phyloP scores from a whole-genome alignment of 345 rosid genomes.

The Arabis hirsuta region DNA sequence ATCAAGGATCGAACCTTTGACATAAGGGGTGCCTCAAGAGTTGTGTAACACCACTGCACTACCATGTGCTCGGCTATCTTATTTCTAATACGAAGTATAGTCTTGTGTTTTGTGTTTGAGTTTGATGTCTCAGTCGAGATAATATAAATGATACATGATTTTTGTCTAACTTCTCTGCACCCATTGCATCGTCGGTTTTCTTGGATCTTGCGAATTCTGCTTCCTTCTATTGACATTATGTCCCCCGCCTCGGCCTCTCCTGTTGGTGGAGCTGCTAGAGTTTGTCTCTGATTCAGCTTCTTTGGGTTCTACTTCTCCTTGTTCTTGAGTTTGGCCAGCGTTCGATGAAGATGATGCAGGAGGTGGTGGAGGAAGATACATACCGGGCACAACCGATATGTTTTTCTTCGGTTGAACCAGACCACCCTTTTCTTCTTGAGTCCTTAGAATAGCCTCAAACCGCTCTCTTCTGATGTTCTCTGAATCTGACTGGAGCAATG shows the following conservation, averaged over 20 bases:
- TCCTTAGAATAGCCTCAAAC: slow-evolving; percentile 59
- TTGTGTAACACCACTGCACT: no score
- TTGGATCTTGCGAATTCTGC: slow-evolving; percentile 37
- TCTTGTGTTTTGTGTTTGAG: slow-evolving; percentile 11
- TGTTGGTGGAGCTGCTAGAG: slow-evolving; percentile 45
- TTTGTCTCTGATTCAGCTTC: slow-evolving; percentile 40
- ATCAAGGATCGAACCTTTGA: no score
- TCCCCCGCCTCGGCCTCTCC: slow-evolving; percentile 25
- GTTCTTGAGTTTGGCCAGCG: slow-evolving; percentile 37
- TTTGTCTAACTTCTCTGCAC: slow-evolving; percentile 39
- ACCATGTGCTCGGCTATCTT: no score
- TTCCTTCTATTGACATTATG: slow-evolving; percentile 30
- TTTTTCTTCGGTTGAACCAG: slow-evolving; percentile 66
- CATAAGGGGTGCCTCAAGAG: no score
- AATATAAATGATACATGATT: background rate
- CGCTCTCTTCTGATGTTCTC: slow-evolving; percentile 70
- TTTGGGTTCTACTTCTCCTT: slow-evolving; percentile 42
- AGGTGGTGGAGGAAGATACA: slow-evolving; percentile 65
- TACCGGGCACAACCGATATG: slow-evolving; percentile 66
- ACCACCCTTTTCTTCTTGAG: slow-evolving; percentile 70
- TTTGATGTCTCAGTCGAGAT: slow-evolving; percentile 7
- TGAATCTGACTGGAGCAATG: slow-evolving; percentile 55
- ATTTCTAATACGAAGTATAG: slow-evolving; percentile 3
- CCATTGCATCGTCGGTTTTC: slow-evolving; percentile 38
- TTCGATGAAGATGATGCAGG: slow-evolving; percentile 36